Base-by-base conservation (phyloP, 306 rosid species). In the Sesbania bispinosa region DNA sequence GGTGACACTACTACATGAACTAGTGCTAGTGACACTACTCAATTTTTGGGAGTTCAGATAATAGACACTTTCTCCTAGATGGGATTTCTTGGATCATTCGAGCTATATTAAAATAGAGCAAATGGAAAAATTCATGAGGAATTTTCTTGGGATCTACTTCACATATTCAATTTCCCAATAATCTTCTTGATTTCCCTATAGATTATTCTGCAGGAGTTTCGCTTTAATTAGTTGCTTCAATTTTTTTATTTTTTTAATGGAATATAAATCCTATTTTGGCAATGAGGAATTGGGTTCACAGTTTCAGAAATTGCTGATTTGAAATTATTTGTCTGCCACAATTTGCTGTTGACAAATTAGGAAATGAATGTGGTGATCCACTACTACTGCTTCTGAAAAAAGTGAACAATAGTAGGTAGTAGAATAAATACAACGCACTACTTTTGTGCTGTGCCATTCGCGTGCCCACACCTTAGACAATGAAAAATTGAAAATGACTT, bases 61-160 rank as follows among this genome's bases (percentile, higher is more conserved):
- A 10, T 70, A 45, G 11, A 10, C 64, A 32, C 68, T 71, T 41
- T 69, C 38, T 72, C 67, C 42, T 8, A 58, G 55, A 66, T 46
- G 54, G 47, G 20, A 19, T 10, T 69, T 67, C 78, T 84, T 67
- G 78, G 80, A 80, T 80, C 75, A 7, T 48, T 72, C 79, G 52
- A 66, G 1, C 16, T n/a, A 69, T n/a, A 52, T 63, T 29, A 32
- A 57, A 20, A 36, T 45, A 10, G 10, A 14, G 23, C 0, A 30
- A 42, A 27, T 14, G 8, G 29, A 29, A 41, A 19, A 19, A 7
- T 77, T 65, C 2, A 8, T 20, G 7, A 29, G n/a, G 53, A 16
- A 32, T 58, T 61, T 76, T 57, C 54, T 62, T 18, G 77, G 83
- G 73, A 69, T 82, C 73, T 75, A 19, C 74, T 79, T 67, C 43